phyloP scores from a whole-genome alignment of 768 basidiomycete species.

The Hypsizygus marmoreus region DNA sequence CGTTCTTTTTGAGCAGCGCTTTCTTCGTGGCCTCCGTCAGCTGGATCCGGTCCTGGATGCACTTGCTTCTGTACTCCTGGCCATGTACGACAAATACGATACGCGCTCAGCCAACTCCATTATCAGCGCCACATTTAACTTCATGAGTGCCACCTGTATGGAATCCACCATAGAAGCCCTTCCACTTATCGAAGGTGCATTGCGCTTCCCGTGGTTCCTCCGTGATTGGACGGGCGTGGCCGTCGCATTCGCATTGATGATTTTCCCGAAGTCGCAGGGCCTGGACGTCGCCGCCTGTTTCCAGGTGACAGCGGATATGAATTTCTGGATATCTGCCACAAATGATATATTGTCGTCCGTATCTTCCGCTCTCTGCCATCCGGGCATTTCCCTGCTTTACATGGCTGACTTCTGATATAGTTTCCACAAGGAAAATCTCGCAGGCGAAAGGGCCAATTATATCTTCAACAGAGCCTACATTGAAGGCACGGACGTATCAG shows the following conservation, averaged over 20 bases:
- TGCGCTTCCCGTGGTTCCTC: slow-evolving; percentile 21
- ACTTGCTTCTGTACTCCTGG: slow-evolving; percentile 11
- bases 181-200: slow-evolving; percentile 3
- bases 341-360: slow-evolving; percentile 27
- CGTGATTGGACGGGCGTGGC: slow-evolving; percentile 20
- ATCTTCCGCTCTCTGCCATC: not conserved
- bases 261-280: slow-evolving; percentile 16
- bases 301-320: slow-evolving; percentile 22
- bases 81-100: slow-evolving; percentile 19
- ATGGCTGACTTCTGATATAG: not conserved
- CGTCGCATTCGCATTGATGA: slow-evolving; percentile 16
- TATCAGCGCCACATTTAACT: slow-evolving; percentile 19
- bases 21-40: slow-evolving; percentile 17
- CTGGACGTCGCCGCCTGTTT: slow-evolving; percentile 17
- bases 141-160: slow-evolving; percentile 17
- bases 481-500: slow-evolving; percentile 6
- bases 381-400: not conserved
- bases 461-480: slow-evolving; percentile 16
- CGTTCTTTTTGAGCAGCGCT: slow-evolving; percentile 17
- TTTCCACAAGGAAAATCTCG: slow-evolving; percentile 24
- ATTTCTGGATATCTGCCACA: slow-evolving; percentile 14
- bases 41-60: slow-evolving; percentile 18
- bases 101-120: slow-evolving; percentile 18
- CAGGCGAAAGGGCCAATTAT: slow-evolving; percentile 21
- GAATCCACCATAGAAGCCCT: slow-evolving; percentile 15